phyloP scores from a whole-genome alignment of 768 basidiomycete genomes.

The Lactarius quietus region DNA sequence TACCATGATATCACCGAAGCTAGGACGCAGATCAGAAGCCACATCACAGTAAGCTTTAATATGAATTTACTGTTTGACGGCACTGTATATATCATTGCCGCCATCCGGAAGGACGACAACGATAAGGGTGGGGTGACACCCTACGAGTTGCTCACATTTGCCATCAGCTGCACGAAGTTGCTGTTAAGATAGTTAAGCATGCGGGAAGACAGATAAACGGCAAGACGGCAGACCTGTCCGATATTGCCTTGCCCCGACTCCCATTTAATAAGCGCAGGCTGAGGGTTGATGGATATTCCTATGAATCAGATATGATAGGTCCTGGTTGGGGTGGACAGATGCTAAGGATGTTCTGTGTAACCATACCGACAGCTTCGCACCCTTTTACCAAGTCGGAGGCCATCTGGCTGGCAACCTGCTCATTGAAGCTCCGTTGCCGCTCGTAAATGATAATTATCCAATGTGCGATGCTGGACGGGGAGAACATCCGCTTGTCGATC shows the following conservation, averaged over 20 bases:
- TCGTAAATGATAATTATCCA: conserved; percentile 73
- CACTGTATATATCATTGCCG: conserved; percentile 71
- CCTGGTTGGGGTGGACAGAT: neutral
- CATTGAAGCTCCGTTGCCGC: conserved; percentile 51
- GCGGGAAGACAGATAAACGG: neutral
- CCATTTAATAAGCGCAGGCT: conserved; percentile 45
- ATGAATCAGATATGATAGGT: neutral
- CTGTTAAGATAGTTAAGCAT: conserved; percentile 27
- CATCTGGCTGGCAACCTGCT: conserved; percentile 49
- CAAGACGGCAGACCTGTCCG: conserved; percentile 18
- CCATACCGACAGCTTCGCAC: conserved; percentile 57
- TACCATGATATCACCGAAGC: conserved; percentile 68
- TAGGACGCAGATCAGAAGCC: conserved; percentile 30
- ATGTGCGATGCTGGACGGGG: conserved; percentile 46
- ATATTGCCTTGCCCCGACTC: conserved; percentile 57
- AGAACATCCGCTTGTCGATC: conserved; percentile 70
- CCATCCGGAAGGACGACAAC: conserved; percentile 70
- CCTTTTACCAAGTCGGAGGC: conserved; percentile 47
- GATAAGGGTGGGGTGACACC: conserved; percentile 50
- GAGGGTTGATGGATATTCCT: conserved; percentile 59
- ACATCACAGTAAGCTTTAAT: neutral
- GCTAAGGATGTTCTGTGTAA: conserved; percentile 13
- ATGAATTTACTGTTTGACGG: conserved; percentile 67
- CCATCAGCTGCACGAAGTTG: conserved; percentile 52
- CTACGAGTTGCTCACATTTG: conserved; percentile 41